Evolutionary conservation across 345 rosid genomes (phyloP).

Genomic region (Aquilaria malaccensis): DNA sequence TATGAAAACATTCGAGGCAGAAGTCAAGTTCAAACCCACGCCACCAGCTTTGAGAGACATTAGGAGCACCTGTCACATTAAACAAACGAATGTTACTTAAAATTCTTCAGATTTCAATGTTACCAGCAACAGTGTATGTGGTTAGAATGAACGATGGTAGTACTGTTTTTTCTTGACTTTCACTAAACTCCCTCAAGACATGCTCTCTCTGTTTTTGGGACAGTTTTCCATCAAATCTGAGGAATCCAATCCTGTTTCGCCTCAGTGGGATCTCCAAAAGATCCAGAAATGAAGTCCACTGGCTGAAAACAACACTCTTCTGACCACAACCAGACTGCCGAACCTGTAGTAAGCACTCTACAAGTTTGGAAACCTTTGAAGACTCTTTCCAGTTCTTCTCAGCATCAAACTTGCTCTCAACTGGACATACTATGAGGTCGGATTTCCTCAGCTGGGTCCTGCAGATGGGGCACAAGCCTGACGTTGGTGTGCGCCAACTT

Average conservation of each 20-base stretch:
- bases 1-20: slow-evolving; percentile 61
- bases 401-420: slow-evolving; percentile 45
- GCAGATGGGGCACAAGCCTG: slow-evolving; percentile 55
- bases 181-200: slow-evolving; percentile 55
- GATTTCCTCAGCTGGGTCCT: slow-evolving; percentile 34
- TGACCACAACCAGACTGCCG: slow-evolving; percentile 28
- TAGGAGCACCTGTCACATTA: slow-evolving; percentile 35
- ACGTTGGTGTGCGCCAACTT: slow-evolving; percentile 41
- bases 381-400: slow-evolving; percentile 63
- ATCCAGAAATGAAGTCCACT: slow-evolving; percentile 66
- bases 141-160: background rate
- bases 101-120: background rate
- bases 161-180: slow-evolving; percentile 49
- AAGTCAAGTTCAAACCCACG: slow-evolving; percentile 59
- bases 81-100: background rate
- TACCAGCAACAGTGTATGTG: too few relatives aligned
- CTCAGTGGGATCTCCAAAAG: slow-evolving; percentile 51
- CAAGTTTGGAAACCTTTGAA: slow-evolving; percentile 47
- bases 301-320: slow-evolving; percentile 68
- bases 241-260: slow-evolving; percentile 36
- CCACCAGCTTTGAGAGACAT: slow-evolving; percentile 72
- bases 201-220: slow-evolving; percentile 55
- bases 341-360: slow-evolving; percentile 42
- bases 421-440: slow-evolving; percentile 51
- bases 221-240: slow-evolving; percentile 51